Evolutionary conservation across 75 land plant genomes (phyloP).

Genomic region (Cunninghamia lanceolata): DNA sequence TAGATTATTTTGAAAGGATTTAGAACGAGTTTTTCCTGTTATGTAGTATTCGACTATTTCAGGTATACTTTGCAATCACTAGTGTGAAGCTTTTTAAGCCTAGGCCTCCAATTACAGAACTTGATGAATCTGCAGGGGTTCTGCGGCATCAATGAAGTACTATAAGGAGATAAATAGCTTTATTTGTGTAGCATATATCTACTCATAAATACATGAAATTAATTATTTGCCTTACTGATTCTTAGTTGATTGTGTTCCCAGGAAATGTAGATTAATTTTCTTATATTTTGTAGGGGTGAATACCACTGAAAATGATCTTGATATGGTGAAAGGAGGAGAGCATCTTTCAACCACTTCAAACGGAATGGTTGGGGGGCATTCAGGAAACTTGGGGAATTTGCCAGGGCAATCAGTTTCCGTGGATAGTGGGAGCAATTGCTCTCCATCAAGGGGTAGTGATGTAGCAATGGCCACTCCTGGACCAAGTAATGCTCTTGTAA

Average conservation of each 20-base stretch:
- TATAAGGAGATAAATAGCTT: neutral
- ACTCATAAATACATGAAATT: neutral
- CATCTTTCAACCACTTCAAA: slow-evolving; percentile 7
- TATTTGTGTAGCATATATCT: neutral
- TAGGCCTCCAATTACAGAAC: neutral
- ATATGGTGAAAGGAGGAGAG: slow-evolving; percentile 3
- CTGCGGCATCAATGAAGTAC: neutral
- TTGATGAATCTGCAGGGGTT: neutral
- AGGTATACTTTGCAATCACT: neutral
- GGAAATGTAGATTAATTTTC: neutral
- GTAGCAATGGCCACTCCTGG: slow-evolving; percentile 48
- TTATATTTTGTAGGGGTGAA: slow-evolving; percentile 7
- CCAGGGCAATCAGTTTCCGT: slow-evolving; percentile 9
- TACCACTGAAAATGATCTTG: neutral
- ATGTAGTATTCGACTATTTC: neutral
- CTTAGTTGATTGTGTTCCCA: neutral
- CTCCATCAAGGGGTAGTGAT: slow-evolving; percentile 56
- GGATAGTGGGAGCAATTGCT: slow-evolving; percentile 52
- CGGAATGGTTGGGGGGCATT: slow-evolving; percentile 10
- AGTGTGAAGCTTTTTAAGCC: neutral
- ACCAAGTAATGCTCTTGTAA: slow-evolving; percentile 37
- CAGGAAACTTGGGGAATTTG: slow-evolving; percentile 3
- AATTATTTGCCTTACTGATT: neutral
- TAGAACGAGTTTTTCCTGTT: neutral
- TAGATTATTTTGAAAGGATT: neutral